Base-by-base conservation (phyloP, 305 asterid genomes). In the Coffea humblotiana region DNA sequence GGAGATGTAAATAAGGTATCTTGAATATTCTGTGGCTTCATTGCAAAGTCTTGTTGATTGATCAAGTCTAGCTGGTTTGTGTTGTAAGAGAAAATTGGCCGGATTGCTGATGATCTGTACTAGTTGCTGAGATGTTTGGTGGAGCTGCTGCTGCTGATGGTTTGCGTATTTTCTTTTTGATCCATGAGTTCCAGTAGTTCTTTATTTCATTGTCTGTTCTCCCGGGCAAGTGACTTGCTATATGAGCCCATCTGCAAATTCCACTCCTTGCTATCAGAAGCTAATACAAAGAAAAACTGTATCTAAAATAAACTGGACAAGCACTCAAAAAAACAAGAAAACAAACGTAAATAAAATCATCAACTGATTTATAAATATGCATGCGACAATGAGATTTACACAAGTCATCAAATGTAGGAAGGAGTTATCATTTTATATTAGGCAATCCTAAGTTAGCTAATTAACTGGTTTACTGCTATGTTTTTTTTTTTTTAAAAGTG, bases 171-270 rank as follows among this genome's bases (percentile, higher is more conserved):
- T 95, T 95, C 87, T 93, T 95, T 78, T 92, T 94, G 72, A 95
- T 95, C 99, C 99, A 93, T 35, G 99, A 95, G 15, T 95, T 95
- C 99, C 99, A 93, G 15, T 94, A 92, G 82, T 94, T 94, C 80
- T 94, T 94, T 71, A 93, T 95, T 82, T 92, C 98, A 23, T 93
- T 94, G 85, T 94, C 98, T 11, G 98, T 93, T 86, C 99, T 87
- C 27, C 99, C 99, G 0, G 98, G 99, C 61, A 95, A 88, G 83
- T 95, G 99, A 78, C 97, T 94, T 16, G 99, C 99, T 79, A 95
- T 95, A 64, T 92, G 98, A 69, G 99, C 98, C 99, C 99, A 95
- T 83, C 99, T 95, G 58, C 87, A 90, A 70, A 69, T 70, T 10
- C 9, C 45, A 3, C 15, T 1, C 16, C 40, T 13, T 37, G 21